phyloP scores from a whole-genome alignment of 129 eudicot species.

The Deinandra increscens region DNA sequence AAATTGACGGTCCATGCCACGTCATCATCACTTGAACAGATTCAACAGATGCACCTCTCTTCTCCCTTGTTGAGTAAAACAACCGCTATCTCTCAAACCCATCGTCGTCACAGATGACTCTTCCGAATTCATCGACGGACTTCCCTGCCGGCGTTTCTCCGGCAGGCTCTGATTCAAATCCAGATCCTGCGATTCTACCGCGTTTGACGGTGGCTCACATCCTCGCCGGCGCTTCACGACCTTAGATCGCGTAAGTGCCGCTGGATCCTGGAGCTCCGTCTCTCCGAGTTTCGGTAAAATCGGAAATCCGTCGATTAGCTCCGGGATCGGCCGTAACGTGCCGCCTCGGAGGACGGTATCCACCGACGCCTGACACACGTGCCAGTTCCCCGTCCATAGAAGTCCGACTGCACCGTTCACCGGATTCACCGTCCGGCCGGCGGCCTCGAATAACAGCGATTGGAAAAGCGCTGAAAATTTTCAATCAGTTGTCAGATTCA shows the following conservation, averaged over 20 bases:
- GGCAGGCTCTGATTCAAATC: slow-evolving; percentile 45
- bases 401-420: slow-evolving; percentile 96
- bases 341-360: slow-evolving; percentile 88
- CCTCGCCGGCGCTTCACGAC: slow-evolving; percentile 50
- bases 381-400: slow-evolving; percentile 87
- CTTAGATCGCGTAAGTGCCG: slow-evolving; percentile 14
- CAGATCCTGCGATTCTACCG: slow-evolving; percentile 38
- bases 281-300: slow-evolving; percentile 35
- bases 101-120: slow-evolving; percentile 77
- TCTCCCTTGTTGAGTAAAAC: slow-evolving; percentile 26
- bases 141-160: slow-evolving; percentile 59
- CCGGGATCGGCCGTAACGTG: slow-evolving; percentile 60
- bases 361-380: slow-evolving; percentile 88
- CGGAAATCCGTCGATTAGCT: slow-evolving; percentile 44
- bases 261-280: slow-evolving; percentile 35
- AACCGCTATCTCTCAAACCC: slow-evolving; percentile 36
- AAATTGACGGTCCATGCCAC: neutral
- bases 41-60: slow-evolving; percentile 51
- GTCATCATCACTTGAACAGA: slow-evolving; percentile 46
- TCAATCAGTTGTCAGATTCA: neutral
- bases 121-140: slow-evolving; percentile 80
- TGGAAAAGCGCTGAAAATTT: slow-evolving; percentile 70
- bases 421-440: slow-evolving; percentile 94
- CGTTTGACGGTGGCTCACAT: slow-evolving; percentile 16
- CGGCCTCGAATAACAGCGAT: slow-evolving; percentile 84